These are phyloP conservation scores for Ramularia endophylla DNA, from an alignment of 2,329 filamentous ascomycete species.

Conservation along the genomic window DNA sequence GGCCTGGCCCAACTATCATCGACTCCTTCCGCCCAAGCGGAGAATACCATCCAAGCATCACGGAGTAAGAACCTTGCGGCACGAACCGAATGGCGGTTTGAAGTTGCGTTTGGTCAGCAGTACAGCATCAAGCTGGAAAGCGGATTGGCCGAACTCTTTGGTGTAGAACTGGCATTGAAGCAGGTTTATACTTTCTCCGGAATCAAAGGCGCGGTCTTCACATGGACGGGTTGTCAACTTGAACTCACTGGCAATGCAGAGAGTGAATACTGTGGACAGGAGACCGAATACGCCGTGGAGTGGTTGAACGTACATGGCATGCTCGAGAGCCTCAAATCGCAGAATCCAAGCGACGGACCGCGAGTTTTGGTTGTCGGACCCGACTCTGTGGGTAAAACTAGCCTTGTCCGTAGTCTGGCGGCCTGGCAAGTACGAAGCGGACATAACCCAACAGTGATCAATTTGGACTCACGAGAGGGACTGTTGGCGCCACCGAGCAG, in stretches of 20 bases:
- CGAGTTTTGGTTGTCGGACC: slow-evolving; percentile 80
- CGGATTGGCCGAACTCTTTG: slow-evolving; percentile 89
- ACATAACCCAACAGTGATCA: slow-evolving; percentile 73
- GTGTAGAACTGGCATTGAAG: slow-evolving; percentile 80
- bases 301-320: slow-evolving; percentile 85
- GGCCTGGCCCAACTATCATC: slow-evolving; percentile 25
- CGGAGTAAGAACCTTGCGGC: slow-evolving; percentile 39
- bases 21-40: slow-evolving; percentile 20
- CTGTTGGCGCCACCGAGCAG: slow-evolving; percentile 59
- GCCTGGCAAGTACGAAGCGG: slow-evolving; percentile 77
- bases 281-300: slow-evolving; percentile 68
- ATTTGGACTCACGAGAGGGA: slow-evolving; percentile 71
- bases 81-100: slow-evolving; percentile 42
- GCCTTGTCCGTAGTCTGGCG: slow-evolving; percentile 51
- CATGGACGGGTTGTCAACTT: slow-evolving; percentile 83
- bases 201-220: slow-evolving; percentile 80
- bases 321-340: slow-evolving; percentile 64
- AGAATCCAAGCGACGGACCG: slow-evolving; percentile 46
- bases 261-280: slow-evolving; percentile 65
- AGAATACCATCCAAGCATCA: slow-evolving; percentile 15
- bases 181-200: slow-evolving; percentile 76
- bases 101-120: slow-evolving; percentile 29
- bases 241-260: slow-evolving; percentile 68
- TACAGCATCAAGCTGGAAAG: slow-evolving; percentile 57
- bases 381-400: slow-evolving; percentile 65